phyloP scores from a whole-genome alignment of 106 monocot genomes.

The Allium fistulosum region DNA sequence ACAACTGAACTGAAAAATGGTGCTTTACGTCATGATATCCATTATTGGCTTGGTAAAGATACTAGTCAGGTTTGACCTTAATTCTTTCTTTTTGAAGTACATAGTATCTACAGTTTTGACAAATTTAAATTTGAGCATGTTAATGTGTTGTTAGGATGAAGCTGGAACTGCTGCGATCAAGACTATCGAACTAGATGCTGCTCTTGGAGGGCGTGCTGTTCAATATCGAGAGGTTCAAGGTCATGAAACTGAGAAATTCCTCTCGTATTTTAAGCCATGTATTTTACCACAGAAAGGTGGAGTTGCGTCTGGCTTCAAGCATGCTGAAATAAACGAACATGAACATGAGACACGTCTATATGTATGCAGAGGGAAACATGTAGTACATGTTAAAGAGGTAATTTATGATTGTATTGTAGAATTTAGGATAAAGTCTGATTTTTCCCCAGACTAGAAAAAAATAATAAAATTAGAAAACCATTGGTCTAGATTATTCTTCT shows the following conservation, averaged over 20 bases:
- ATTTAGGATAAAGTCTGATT: too few relatives aligned
- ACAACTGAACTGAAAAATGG: slow-evolving; percentile 54
- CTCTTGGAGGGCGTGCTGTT: slow-evolving; percentile 36
- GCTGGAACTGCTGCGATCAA: slow-evolving; percentile 37
- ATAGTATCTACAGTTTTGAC: neutral
- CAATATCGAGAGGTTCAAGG: slow-evolving; percentile 38
- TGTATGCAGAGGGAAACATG: slow-evolving; percentile 26
- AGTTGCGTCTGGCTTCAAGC: slow-evolving; percentile 26
- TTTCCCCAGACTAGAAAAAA: neutral
- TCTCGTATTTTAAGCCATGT: slow-evolving; percentile 37
- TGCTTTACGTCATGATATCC: slow-evolving; percentile 53
- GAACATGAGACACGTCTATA: slow-evolving; percentile 19
- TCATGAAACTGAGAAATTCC: slow-evolving; percentile 30
- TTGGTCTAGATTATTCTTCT: neutral
- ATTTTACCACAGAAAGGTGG: slow-evolving; percentile 29
- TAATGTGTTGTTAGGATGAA: slow-evolving; percentile 24
- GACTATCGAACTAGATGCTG: slow-evolving; percentile 26
- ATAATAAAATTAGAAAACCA: slow-evolving; percentile 4
- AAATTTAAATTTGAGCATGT: neutral
- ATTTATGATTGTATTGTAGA: neutral
- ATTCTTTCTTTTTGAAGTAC: neutral
- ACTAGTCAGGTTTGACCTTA: slow-evolving; percentile 37
- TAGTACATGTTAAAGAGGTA: slow-evolving; percentile 26
- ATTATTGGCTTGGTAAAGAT: slow-evolving; percentile 70
- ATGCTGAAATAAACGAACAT: slow-evolving; percentile 22